phyloP scores from a whole-genome alignment of 1,284 basidiomycete species.

The Cutaneotrichosporon sp. region DNA sequence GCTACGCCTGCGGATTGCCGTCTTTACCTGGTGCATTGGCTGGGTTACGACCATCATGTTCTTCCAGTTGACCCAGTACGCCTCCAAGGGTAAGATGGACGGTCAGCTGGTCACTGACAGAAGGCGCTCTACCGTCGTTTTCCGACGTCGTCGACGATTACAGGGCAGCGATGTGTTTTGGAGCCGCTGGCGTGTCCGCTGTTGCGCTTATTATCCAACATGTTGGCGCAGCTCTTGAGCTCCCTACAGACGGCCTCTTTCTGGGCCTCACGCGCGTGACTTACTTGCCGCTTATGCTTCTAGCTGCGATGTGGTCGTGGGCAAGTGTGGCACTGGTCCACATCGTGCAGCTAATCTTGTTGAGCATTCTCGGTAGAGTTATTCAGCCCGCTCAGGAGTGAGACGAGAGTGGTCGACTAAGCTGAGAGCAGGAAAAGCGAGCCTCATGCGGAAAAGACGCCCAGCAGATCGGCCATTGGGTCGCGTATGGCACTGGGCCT shows the following conservation, averaged over 20 bases:
- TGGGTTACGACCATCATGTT: conserved; percentile 62
- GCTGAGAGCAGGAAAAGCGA: background rate
- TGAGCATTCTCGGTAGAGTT: background rate
- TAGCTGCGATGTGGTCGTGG: conserved; percentile 59
- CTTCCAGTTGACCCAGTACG: conserved; percentile 31
- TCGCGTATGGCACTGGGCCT: background rate
- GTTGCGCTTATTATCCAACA: background rate
- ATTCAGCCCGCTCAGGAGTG: background rate
- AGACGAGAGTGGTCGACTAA: background rate
- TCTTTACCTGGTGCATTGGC: conserved; percentile 69
- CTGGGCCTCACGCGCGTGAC: conserved; percentile 18
- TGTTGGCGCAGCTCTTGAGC: background rate
- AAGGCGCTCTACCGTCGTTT: background rate
- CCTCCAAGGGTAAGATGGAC: background rate
- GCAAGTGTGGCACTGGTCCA: background rate
- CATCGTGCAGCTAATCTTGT: background rate
- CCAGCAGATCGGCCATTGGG: background rate
- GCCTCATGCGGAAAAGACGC: background rate
- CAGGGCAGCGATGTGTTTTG: background rate
- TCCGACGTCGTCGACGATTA: background rate
- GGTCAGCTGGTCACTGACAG: background rate
- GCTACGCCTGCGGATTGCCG: conserved; percentile 68
- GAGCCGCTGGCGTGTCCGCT: background rate
- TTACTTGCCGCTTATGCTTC: background rate
- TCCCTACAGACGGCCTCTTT: conserved; percentile 3